Base-by-base conservation (phyloP, 2,329 filamentous ascomycete genomes). In the Fonsecaea monophora region DNA sequence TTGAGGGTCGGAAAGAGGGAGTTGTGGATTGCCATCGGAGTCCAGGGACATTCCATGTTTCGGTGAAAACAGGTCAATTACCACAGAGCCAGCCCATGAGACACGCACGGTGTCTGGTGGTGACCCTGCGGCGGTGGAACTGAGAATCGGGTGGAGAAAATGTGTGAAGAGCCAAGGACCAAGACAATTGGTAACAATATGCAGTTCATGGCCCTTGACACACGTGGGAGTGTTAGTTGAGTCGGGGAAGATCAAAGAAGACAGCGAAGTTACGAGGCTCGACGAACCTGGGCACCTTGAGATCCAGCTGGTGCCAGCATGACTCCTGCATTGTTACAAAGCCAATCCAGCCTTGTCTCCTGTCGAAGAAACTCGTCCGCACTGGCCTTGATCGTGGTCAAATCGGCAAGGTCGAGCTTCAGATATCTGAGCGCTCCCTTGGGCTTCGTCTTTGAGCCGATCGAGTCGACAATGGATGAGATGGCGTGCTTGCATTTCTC, bases 101-200 rank as follows among this genome's bases (percentile, higher is more conserved):
- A 77, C 72, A 10, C 77, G 72, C 0, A 78, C 77, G 8, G 64
- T 70, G 57, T 70, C 62, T 30, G 67, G 48, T 3, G 72, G 38
- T 8, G 68, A 53, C 3, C 53, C 35, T 50, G 73, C 65, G 40
- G 66, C 68, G 0, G 79, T 78, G 21, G 65, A 62, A n/a, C 65
- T 62, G 9, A 80, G 65, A 6, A 76, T 67, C 3, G 78, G 78
- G 7, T 72, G 74, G 4, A 80, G 72, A 0, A 79, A 69, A 25
- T 76, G 75, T 4, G 77, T 79, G 61, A 80, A 77, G 1, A 80
- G 68, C 60, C 75, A 79, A 3, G 75, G 75, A 1, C 71, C 78
- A 0, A 80, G 38, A 53, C 71, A 72, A 62, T 81, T 81, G 2
- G 74, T 77, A 12, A 77, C 78, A 5, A 80, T 55, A 38, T 79